These are phyloP conservation scores for Pseudogymnoascus sp. DNA, from an alignment of 2,329 filamentous ascomycete species.

Conservation along the genomic window DNA sequence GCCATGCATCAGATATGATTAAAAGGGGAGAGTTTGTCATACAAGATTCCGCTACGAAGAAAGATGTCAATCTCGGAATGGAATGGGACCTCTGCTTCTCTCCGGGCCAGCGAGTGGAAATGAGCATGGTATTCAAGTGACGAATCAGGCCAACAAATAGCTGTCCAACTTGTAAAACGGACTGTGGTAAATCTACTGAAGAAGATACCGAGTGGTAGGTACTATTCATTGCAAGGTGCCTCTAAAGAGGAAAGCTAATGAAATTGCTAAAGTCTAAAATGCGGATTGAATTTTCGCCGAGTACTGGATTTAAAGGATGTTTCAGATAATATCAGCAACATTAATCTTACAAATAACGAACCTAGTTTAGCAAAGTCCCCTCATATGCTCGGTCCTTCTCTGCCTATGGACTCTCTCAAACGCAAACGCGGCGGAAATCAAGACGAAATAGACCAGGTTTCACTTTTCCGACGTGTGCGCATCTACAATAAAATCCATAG, in stretches of 20 bases:
- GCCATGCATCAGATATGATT: constrained; percentile 18
- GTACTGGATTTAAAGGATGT: background rate
- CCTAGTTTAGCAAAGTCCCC: background rate
- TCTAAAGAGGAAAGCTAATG: background rate
- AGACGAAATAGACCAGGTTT: background rate
- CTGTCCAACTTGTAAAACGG: background rate
- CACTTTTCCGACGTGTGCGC: background rate
- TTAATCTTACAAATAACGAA: background rate
- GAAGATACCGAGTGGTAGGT: background rate
- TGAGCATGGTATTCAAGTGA: constrained; percentile 26
- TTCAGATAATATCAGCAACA: background rate
- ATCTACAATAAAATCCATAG: background rate
- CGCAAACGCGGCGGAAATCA: background rate
- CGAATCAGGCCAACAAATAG: background rate
- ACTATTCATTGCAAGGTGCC: background rate
- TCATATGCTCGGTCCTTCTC: background rate
- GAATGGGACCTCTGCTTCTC: constrained; percentile 24
- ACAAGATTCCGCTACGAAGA: constrained; percentile 19
- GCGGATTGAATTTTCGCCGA: background rate
- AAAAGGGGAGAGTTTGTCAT: constrained; percentile 25
- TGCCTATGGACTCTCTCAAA: background rate
- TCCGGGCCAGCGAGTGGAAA: constrained; percentile 27
- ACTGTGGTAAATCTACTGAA: background rate
- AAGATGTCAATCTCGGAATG: constrained; percentile 18
- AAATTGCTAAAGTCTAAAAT: background rate